phyloP scores from a whole-genome alignment of 352 stramenopile species.

The Phytophthora niederhauseri region DNA sequence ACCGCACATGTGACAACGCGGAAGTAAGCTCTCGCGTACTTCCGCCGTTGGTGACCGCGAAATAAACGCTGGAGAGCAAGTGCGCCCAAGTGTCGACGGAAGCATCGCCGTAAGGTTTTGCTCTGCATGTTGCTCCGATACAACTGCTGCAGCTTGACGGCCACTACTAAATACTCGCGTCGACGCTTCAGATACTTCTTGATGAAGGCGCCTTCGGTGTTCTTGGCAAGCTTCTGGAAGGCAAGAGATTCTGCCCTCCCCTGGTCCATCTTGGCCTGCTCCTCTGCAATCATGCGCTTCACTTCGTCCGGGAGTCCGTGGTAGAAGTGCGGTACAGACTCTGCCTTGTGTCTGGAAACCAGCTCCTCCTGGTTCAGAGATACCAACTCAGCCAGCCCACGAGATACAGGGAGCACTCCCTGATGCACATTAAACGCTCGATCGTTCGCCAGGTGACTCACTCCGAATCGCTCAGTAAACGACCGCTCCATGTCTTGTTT shows the following conservation, averaged over 20 bases:
- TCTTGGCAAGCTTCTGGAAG: slow-evolving; percentile 53
- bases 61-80: slow-evolving; percentile 68
- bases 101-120: slow-evolving; percentile 52
- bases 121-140: slow-evolving; percentile 53
- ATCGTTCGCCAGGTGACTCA: slow-evolving; percentile 60
- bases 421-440: slow-evolving; percentile 48
- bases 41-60: slow-evolving; percentile 54
- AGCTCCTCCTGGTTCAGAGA: slow-evolving; percentile 52
- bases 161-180: slow-evolving; percentile 48
- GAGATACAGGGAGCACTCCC: slow-evolving; percentile 39
- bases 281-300: slow-evolving; percentile 74
- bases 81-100: slow-evolving; percentile 45
- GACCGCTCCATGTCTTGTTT: slow-evolving; percentile 25
- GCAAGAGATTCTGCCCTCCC: slow-evolving; percentile 18
- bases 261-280: slow-evolving; percentile 40
- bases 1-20: slow-evolving; percentile 55
- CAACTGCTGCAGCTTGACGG: slow-evolving; percentile 60
- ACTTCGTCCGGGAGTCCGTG: slow-evolving; percentile 73
- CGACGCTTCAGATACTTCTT: slow-evolving; percentile 65
- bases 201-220: slow-evolving; percentile 60
- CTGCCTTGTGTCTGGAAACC: slow-evolving; percentile 19
- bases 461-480: slow-evolving; percentile 60
- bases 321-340: slow-evolving; percentile 76
- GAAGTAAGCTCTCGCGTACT: slow-evolving; percentile 57
- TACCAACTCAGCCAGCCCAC: slow-evolving; percentile 43